Conservation (phyloP, 2,329 filamentous ascomycete species). For the Calonectria naviculata region DNA sequence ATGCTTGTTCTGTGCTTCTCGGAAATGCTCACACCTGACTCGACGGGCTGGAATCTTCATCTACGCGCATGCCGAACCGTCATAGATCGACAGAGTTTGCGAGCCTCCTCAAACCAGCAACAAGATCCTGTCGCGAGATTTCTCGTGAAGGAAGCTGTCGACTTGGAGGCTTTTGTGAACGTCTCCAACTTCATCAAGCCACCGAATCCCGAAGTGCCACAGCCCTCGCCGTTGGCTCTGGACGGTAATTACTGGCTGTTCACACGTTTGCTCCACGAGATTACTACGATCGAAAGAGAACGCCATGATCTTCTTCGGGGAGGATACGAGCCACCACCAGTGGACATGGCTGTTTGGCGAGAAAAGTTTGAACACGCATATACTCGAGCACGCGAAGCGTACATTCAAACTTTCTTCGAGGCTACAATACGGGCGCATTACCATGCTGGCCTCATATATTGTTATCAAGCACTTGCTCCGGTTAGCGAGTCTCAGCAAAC, state of each 20-base stretch:
- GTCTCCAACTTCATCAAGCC: constrained; percentile 15
- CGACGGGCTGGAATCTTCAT: constrained; percentile 15
- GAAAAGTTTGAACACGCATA: background rate
- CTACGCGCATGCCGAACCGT: constrained; percentile 10
- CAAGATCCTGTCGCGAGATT: constrained; percentile 11
- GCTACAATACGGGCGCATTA: constrained; percentile 29
- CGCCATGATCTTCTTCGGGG: background rate
- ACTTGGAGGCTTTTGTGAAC: constrained; percentile 7
- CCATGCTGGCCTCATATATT: constrained; percentile 31
- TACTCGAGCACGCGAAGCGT: background rate
- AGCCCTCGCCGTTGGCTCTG: background rate
- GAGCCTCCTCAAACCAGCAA: background rate
- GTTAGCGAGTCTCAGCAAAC: background rate
- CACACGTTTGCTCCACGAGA: constrained; percentile 15
- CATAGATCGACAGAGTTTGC: background rate
- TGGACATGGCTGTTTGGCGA: constrained; percentile 13
- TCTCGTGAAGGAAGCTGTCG: constrained; percentile 11
- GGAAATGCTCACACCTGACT: constrained; percentile 14
- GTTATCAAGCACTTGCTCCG: constrained; percentile 29
- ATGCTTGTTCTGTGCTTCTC: constrained; percentile 17
- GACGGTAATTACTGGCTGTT: constrained; percentile 17
- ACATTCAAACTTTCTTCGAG: constrained; percentile 22
- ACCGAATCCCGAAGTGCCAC: background rate
- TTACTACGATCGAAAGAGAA: constrained; percentile 12
- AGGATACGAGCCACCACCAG: background rate